These are phyloP conservation scores for Termitomyces sp. DNA, from an alignment of 768 basidiomycete species.

Conservation along the genomic window DNA sequence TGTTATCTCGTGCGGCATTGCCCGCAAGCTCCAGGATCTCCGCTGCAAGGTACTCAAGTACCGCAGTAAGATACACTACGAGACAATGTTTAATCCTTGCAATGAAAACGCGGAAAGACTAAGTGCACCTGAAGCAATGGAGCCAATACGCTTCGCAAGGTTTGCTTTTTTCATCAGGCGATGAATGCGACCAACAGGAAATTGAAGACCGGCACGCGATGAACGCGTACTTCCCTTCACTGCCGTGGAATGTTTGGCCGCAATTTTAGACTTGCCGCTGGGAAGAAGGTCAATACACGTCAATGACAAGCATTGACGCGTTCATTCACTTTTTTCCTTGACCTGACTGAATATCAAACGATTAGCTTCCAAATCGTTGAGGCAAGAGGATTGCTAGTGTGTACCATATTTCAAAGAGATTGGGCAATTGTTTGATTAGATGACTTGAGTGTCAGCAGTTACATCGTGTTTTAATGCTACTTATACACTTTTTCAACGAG, in stretches of 20 bases:
- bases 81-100: background rate
- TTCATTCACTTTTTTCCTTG: constrained; percentile 50
- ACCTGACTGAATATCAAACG: constrained; percentile 36
- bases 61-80: constrained; percentile 78
- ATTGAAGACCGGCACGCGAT: constrained; percentile 58
- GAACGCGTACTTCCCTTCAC: constrained; percentile 69
- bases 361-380: constrained; percentile 7
- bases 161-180: constrained; percentile 72
- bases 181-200: constrained; percentile 84
- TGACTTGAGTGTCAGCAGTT: background rate
- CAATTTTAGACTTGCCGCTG: constrained; percentile 20
- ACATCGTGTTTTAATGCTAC: background rate
- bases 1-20: constrained; percentile 74
- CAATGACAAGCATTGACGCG: background rate
- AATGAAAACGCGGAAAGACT: background rate
- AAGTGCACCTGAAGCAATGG: constrained; percentile 60
- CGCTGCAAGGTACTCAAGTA: constrained; percentile 83
- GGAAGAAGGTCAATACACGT: constrained; percentile 11
- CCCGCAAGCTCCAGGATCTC: constrained; percentile 88
- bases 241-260: constrained; percentile 38
- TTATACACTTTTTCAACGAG: constrained; percentile 9
- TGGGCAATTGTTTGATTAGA: background rate
- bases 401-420: background rate
- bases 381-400: background rate
- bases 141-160: constrained; percentile 69